Evolutionary conservation across 345 rosid species (phyloP), one percentile per base, ranked within the genome.

Genomic region (Viola odorata): DNA sequence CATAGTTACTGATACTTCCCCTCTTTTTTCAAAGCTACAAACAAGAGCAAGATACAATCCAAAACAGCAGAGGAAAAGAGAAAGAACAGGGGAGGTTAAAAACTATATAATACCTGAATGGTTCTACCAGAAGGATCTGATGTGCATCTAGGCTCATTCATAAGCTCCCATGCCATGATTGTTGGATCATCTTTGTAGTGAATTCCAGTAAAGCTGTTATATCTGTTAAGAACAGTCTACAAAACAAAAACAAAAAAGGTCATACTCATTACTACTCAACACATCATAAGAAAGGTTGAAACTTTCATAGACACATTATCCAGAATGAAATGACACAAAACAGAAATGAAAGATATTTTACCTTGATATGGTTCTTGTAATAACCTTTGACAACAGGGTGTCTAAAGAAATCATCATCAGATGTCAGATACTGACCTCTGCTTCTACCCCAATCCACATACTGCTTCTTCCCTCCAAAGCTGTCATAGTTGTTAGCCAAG

Each of bases 61-160:
- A 42, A 36, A 14, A 4, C 1, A n/a, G 14, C 5, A 37, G 39
- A 42, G 59, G 9, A 7, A 16, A 10, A 17, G 14, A 62, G 47
- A 17, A 36, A 37, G 8, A 14, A 32, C 15, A 48, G 41, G 45
- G 32, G 13, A 62, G 17, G 50, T 10, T 41, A 14, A 38, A 45
- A 15, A 17, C 42, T 9, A 4, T 0, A 60, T 14, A 3, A 12
- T 44, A 71, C 76, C 70, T 72, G 76, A 52, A 72, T 72, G 2
- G 71, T 72, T 37, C 68, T 61, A 52, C 76, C 76, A 44, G 76
- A 66, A 50, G 61, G 44, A 62, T 72, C 76, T 23, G 76, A 72
- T 37, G 64, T 66, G 64, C 76, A 72, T 62, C 76, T 66, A 37
- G 76, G 76, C 68, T 72, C 76, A 47, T 72, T 72, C 71, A 72